Evolutionary conservation across 2,329 filamentous ascomycete genomes (phyloP), one percentile per base, ranked within the genome.

Genomic region (Paecilomyces niveus): DNA sequence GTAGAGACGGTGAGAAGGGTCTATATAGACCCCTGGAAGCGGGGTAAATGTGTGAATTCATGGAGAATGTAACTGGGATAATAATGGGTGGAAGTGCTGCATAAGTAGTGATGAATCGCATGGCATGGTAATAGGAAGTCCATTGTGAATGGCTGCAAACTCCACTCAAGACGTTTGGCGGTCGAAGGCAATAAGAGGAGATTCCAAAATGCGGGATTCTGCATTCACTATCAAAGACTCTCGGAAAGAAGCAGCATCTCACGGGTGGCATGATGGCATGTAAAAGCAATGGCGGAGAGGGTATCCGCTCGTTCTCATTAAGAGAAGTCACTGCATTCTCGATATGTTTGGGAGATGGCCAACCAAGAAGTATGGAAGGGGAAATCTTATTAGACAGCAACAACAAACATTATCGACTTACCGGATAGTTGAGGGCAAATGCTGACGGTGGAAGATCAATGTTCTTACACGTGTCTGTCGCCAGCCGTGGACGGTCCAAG

Each of bases 401-500:
- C 24, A 45, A 26, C 21, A 24, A 24, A 29, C 50, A 52, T 24
- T 6, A 8, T 24, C 11, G 24, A 65, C 67, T 62, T 65, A 69
- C 67, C 60, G 63, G 15, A 35, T 67, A 59, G 32, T 69, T 64
- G 7, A 69, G 35, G 1, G 57, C 50, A 57, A 62, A 70, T 11
- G 67, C 67, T 0, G 57, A 60, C 35, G 62, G 24, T 1, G 67
- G 66, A 52, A 70, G 51, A 52, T 70, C 68, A 2, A 70, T 49
- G 32, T 69, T 68, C 18, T 54, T 58, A 26, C 64, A 69, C 56
- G 61, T 63, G 32, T 69, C 67, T 0, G 66, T 68, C 2, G 33
- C 22, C 5, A 64, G 53, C 22, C 54, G 59, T 3, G 63, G 63
- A 22, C 53, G 49, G 18, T 68, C 67, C 58, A 64, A 58, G n/a